Base-by-base conservation (phyloP, 208 protist genomes). In the Herpetomonas muscarum region DNA sequence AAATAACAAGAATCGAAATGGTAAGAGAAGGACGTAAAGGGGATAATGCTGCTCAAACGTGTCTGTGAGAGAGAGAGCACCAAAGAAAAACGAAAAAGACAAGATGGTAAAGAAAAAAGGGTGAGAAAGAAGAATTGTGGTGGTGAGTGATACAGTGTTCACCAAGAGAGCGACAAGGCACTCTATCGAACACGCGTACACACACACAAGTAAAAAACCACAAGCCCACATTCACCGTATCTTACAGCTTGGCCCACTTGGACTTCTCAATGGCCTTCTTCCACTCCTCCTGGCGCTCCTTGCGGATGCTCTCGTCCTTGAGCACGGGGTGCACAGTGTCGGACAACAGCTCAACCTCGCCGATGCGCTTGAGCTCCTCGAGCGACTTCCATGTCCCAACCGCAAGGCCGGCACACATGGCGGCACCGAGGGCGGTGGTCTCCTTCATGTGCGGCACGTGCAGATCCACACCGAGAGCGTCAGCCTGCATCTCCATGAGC, bases 401-500 rank as follows among this genome's bases (percentile, higher is more conserved):
- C 1, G 74, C 78, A 12, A 92, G 74, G 1, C 80, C 87, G 19
- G 87, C 87, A 49, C 84, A 92, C 1, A 92, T 53, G 13, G 82
- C 84, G 0, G 85, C 87, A 22, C 87, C 87, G 29, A 91, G 74
- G 6, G 87, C 73, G 22, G 84, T 94, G 1, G 75, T 92, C 59
- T 94, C 87, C 4, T 55, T 66, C 75, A 92, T 87, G 19, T 55
- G 42, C 4, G 87, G 87, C 15, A 84, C 65, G 48, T 69, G 54
- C 15, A 98, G 72, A 10, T 76, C 67, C 13, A 92, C 55, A 26
- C 76, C 76, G 15, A 96, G 66, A 3, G 96, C 44, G 55, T 98
- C 93, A 5, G 97, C 55, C 81, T 99, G 98, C 50, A 98, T 90
- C 61, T 99, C 93, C 53, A 98, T 77, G 15, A 99, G 52, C 19